Conservation (phyloP, 106 monocot genomes). For the Dioscorea dumetorum region DNA sequence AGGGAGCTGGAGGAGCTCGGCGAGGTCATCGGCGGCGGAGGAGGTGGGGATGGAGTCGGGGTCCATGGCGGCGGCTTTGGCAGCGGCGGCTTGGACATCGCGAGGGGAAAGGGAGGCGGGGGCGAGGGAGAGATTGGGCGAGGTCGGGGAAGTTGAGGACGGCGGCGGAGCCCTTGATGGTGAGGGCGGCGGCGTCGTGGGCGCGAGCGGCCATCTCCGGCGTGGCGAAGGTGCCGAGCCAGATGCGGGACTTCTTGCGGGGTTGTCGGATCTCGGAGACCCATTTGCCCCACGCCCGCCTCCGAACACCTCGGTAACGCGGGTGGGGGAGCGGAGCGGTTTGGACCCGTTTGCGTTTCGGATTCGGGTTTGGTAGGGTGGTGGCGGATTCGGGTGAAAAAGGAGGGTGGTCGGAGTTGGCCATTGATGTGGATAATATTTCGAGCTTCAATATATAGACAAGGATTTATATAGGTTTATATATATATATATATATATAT, state of each 20-base stretch:
- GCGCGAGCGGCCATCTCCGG: constrained; percentile 62
- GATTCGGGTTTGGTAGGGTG: neutral
- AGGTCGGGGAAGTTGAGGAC: constrained; percentile 57
- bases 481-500: too few relatives aligned
- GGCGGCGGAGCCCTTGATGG: constrained; percentile 30
- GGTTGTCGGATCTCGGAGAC: constrained; percentile 54
- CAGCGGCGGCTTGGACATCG: constrained; percentile 42
- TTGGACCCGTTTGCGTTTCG: constrained; percentile 3
- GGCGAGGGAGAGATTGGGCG: constrained; percentile 31
- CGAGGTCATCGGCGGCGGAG: constrained; percentile 17
- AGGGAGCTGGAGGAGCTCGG: constrained; percentile 41
- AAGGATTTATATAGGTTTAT: too few relatives aligned
- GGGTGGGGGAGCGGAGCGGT: constrained; percentile 10
- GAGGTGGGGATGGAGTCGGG: neutral
- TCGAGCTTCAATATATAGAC: too few relatives aligned
- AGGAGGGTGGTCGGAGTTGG: too few relatives aligned
- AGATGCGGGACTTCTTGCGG: constrained; percentile 44
- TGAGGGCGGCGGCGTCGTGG: constrained; percentile 43
- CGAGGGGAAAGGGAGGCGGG: constrained; percentile 24
- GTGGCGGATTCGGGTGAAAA: neutral
- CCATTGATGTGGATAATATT: too few relatives aligned
- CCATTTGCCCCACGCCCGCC: constrained; percentile 57
- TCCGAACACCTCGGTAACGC: constrained; percentile 40
- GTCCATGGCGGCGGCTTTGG: constrained; percentile 36
- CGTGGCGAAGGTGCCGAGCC: constrained; percentile 49